Conservation (phyloP, 179 eudicot species). For the Nepenthes alata region DNA sequence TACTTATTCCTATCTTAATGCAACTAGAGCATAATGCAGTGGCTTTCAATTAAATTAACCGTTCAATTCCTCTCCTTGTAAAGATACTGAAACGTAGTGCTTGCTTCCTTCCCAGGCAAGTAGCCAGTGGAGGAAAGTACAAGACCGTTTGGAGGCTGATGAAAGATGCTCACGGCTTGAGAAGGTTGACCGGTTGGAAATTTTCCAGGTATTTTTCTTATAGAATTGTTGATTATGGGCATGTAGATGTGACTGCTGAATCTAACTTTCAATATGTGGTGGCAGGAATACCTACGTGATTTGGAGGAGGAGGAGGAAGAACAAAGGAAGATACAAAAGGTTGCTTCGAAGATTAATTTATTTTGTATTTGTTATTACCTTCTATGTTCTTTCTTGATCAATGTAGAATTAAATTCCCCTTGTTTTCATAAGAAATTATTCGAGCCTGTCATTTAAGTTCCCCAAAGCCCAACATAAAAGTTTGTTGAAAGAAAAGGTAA, state of each 20-base stretch:
- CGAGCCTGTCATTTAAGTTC: no score
- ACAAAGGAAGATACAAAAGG: slow-evolving; percentile 74
- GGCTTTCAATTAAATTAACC: background rate
- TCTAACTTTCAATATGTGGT: slow-evolving; percentile 11
- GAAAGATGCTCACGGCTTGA: slow-evolving; percentile 86
- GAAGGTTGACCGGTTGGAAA: slow-evolving; percentile 75
- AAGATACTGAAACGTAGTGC: background rate
- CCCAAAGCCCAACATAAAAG: no score
- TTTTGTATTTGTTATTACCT: slow-evolving; percentile 1
- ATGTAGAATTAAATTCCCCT: no score
- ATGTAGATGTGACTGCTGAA: background rate
- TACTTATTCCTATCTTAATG: background rate
- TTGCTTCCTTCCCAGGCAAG: slow-evolving; percentile 43
- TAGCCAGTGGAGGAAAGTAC: slow-evolving; percentile 96
- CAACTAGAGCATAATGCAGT: background rate
- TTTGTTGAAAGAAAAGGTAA: no score
- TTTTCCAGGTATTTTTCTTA: slow-evolving; percentile 53
- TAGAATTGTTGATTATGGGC: background rate
- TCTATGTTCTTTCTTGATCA: background rate
- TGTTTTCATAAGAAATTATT: no score
- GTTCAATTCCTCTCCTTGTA: background rate
- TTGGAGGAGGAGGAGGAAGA: slow-evolving; percentile 96
- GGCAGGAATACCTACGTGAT: slow-evolving; percentile 81
- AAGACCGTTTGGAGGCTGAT: slow-evolving; percentile 86
- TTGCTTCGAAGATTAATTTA: slow-evolving; percentile 10